Base-by-base conservation (phyloP, 1,284 basidiomycete species). In the Mycosarcoma mackinlayi region DNA sequence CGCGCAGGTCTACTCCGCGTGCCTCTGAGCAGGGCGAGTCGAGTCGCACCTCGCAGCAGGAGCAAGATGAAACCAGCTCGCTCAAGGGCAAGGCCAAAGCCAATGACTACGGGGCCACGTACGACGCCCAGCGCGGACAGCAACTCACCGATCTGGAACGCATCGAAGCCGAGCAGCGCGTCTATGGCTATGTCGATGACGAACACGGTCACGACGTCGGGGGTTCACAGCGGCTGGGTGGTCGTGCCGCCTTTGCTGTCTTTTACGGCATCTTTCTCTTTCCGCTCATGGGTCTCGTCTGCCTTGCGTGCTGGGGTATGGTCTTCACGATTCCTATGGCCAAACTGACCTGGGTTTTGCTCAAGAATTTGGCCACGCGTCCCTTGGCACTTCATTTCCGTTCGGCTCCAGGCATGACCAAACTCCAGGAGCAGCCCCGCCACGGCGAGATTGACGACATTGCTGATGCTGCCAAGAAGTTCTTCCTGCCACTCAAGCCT, bases 281-380 rank as follows among this genome's bases (percentile, higher is more conserved):
- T 1, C 96, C 96, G 4, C 85, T 93, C 62, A 91, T 98, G 88
- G 81, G 79, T 46, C 41, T 75, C 24, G 76, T 80, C 40, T 81
- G 93, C 82, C 81, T 92, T 56, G 84, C 93, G 40, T 98, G 94
- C 85, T 99, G 94, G 93, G 92, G 87, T 24, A 86, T 94, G 66
- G 90, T 98, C 62, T 87, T 98, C 80, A 91, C 94, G 35, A 92
- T 98, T 65, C 96, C 96, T 7, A 99, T 98, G 96, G 96, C 94
- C 31, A 95, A 92, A 83, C 87, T 98, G 42, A 92, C 90, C 68
- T 98, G 95, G 94, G 92, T 89, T 14, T 87, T 99, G 37, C 87
- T 98, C 80, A 89, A 90, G 56, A 88, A 93, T 80, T 86, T 99
- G 44, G 90, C 90, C 76, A 85, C 86, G 56, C 89, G 91, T 66